These are phyloP conservation scores for Alternaria atra DNA, from an alignment of 2,329 filamentous ascomycete genomes.

Conservation along the genomic window DNA sequence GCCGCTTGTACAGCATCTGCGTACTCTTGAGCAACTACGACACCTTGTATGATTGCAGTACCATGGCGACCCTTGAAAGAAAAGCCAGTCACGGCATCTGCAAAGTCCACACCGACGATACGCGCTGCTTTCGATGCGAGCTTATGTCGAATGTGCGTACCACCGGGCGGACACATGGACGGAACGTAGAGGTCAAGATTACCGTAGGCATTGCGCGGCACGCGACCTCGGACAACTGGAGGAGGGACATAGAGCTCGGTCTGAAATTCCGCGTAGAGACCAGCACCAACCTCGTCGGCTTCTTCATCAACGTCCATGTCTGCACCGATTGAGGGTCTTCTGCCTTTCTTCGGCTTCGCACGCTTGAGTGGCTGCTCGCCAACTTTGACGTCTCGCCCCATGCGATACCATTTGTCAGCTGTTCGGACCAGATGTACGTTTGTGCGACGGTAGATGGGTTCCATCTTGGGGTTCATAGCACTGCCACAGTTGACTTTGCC, in stretches of 20 bases:
- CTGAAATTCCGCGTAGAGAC: constrained; percentile 68
- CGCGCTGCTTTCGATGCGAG: constrained; percentile 76
- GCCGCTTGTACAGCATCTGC: constrained; percentile 76
- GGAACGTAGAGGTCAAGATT: constrained; percentile 72
- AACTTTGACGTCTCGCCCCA: constrained; percentile 78
- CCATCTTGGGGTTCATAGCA: constrained; percentile 67
- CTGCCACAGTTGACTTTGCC: constrained; percentile 78
- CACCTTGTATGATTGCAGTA: constrained; percentile 81
- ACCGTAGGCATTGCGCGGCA: constrained; percentile 70
- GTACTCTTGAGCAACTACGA: constrained; percentile 77
- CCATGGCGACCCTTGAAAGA: constrained; percentile 85
- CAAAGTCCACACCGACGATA: constrained; percentile 82
- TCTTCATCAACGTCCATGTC: constrained; percentile 46
- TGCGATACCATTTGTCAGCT: constrained; percentile 88
- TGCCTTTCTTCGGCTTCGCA: constrained; percentile 50
- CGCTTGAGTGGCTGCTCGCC: constrained; percentile 86
- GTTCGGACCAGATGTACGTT: constrained; percentile 83
- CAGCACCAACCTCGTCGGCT: constrained; percentile 57
- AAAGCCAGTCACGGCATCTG: constrained; percentile 90
- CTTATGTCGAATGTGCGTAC: constrained; percentile 64
- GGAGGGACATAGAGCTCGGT: constrained; percentile 78
- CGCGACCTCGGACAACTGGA: constrained; percentile 74
- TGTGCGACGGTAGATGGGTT: constrained; percentile 81
- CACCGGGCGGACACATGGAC: constrained; percentile 70
- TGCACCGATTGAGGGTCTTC: constrained; percentile 36